These are phyloP conservation scores for Ensete ventricosum DNA, from an alignment of 176 grass and related monocot species.

Conservation along the genomic window DNA sequence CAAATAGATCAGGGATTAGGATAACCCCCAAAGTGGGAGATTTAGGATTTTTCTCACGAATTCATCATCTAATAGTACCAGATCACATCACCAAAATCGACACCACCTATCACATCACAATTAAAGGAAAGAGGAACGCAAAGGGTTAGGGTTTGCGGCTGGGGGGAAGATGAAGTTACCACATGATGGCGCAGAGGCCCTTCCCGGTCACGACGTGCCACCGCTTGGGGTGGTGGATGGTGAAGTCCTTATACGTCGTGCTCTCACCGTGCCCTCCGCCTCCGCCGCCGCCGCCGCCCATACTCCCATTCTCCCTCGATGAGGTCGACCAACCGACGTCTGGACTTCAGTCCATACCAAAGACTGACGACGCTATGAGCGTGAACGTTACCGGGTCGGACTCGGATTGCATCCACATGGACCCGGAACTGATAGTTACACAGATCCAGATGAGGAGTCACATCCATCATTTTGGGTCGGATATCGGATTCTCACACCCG, in stretches of 20 bases:
- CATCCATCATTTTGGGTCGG: background rate
- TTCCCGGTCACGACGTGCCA: conserved; percentile 84
- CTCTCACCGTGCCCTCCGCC: conserved; percentile 44
- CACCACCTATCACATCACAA: no score
- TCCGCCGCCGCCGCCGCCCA: conserved; percentile 26
- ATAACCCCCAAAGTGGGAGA: background rate
- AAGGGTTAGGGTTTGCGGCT: background rate
- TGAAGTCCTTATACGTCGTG: conserved; percentile 90
- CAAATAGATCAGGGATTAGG: background rate
- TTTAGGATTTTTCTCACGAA: background rate
- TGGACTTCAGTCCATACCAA: background rate
- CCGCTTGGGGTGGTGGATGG: conserved; percentile 68
- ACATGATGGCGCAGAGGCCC: conserved; percentile 91
- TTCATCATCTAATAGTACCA: background rate
- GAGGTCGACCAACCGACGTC: no score
- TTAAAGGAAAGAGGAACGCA: background rate
- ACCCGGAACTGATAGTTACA: background rate
- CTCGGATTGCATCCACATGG: background rate
- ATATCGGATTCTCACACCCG: background rate
- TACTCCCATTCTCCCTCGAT: background rate
- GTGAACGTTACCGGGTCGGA: background rate
- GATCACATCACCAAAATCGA: background rate
- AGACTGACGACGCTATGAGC: background rate
- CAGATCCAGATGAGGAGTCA: background rate
- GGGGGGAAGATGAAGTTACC: conserved; percentile 24